These are phyloP conservation scores for Cercospora citrullina DNA, from an alignment of 2,329 filamentous ascomycete genomes.

Conservation along the genomic window DNA sequence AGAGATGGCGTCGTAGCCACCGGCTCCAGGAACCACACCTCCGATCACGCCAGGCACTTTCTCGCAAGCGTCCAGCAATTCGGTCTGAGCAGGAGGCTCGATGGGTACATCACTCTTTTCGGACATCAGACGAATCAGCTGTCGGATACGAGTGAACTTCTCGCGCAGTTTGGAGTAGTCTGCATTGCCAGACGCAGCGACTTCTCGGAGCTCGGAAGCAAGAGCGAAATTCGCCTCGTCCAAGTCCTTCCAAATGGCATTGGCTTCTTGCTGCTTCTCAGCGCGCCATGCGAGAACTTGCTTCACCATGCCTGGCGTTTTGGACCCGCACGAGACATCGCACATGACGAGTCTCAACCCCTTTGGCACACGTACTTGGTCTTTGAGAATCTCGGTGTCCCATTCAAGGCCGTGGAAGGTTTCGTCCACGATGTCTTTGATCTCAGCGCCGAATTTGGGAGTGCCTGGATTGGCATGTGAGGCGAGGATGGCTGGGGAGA, in stretches of 20 bases:
- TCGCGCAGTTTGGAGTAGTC: slow-evolving; percentile 55
- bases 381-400: slow-evolving; percentile 76
- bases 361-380: slow-evolving; percentile 67
- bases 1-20: slow-evolving; percentile 87
- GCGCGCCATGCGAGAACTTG: slow-evolving; percentile 81
- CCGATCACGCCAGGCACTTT: slow-evolving; percentile 77
- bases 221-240: slow-evolving; percentile 74
- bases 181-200: slow-evolving; percentile 51
- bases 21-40: slow-evolving; percentile 90
- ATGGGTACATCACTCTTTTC: slow-evolving; percentile 74
- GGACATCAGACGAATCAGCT: slow-evolving; percentile 75
- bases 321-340: slow-evolving; percentile 89
- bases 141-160: slow-evolving; percentile 54
- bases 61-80: slow-evolving; percentile 73
- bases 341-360: slow-evolving; percentile 85
- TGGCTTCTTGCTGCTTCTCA: slow-evolving; percentile 63
- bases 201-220: slow-evolving; percentile 60
- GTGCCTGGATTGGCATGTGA: slow-evolving; percentile 65
- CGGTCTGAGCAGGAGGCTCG: slow-evolving; percentile 83
- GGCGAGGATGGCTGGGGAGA: slow-evolving; percentile 74
- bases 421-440: slow-evolving; percentile 68
- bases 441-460: slow-evolving; percentile 63
- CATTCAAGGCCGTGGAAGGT: slow-evolving; percentile 55
- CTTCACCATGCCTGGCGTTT: slow-evolving; percentile 96
- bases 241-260: slow-evolving; percentile 70